phyloP scores from a whole-genome alignment of 2,329 filamentous ascomycete species.

The Mollisiaceae sp. region DNA sequence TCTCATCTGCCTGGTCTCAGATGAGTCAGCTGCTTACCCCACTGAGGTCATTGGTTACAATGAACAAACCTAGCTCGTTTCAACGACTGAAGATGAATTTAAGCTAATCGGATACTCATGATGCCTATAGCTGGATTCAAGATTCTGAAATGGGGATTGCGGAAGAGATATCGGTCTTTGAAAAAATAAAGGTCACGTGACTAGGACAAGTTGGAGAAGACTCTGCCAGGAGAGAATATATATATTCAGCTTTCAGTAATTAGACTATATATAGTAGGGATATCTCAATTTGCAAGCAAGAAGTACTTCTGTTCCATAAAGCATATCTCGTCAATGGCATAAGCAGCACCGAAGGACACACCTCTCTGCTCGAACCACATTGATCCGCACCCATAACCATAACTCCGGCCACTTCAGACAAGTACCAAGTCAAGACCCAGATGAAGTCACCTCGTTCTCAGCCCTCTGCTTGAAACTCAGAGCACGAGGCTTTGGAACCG shows the following conservation, averaged over 20 bases:
- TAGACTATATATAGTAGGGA: neutral
- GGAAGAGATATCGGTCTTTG: neutral
- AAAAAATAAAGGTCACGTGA: neutral
- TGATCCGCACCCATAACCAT: neutral
- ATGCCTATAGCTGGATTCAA: too few species aligned
- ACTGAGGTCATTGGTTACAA: too few species aligned
- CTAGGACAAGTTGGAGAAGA: too few species aligned
- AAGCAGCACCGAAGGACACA: neutral
- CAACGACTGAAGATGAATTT: too few species aligned
- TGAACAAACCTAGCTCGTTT: too few species aligned
- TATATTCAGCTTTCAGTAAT: neutral
- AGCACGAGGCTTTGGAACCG: neutral
- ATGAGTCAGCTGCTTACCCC: conserved; percentile 6
- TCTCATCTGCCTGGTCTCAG: neutral
- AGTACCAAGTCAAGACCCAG: neutral
- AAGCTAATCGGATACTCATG: too few species aligned
- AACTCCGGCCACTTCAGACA: neutral
- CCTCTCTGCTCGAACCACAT: too few species aligned
- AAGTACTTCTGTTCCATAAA: neutral
- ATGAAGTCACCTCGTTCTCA: neutral
- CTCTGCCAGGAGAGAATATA: neutral
- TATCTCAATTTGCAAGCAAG: neutral
- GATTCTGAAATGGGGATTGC: too few species aligned
- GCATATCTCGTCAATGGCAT: neutral
- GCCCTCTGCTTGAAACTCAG: conserved; percentile 3